Evolutionary conservation across 106 monocot genomes (phyloP).

Genomic region (Apostasia shenzhenica): DNA sequence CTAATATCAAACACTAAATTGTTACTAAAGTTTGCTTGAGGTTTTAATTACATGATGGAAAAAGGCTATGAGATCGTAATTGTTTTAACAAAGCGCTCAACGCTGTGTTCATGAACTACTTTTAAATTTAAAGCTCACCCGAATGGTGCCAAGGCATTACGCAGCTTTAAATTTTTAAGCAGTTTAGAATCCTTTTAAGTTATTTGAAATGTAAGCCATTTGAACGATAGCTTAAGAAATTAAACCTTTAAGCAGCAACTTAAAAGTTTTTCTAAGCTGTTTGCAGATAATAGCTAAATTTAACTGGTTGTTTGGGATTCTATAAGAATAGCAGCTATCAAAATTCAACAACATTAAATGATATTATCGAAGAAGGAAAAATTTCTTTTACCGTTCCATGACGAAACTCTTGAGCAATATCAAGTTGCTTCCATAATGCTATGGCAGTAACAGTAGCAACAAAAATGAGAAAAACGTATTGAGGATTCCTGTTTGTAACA

Average conservation of each 20-base stretch:
- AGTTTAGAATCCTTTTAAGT: too few relatives aligned
- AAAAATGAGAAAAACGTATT: conserved; percentile 47
- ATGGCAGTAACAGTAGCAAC: conserved; percentile 35
- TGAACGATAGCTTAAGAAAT: background rate
- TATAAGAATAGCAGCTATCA: background rate
- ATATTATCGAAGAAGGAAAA: background rate
- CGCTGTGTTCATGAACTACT: background rate
- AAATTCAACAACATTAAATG: background rate
- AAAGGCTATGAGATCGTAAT: background rate
- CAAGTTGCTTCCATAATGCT: conserved; percentile 50
- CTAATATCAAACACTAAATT: too few relatives aligned
- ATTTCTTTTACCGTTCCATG: conserved; percentile 49
- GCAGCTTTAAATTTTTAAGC: too few relatives aligned
- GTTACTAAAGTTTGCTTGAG: background rate
- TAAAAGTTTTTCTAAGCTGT: background rate
- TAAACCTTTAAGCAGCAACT: background rate
- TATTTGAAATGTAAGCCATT: background rate
- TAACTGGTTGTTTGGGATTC: background rate
- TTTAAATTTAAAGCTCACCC: too few relatives aligned
- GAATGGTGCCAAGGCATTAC: too few relatives aligned
- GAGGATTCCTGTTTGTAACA: conserved; percentile 47
- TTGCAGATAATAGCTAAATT: background rate
- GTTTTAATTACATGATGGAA: background rate
- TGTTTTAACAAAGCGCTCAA: background rate
- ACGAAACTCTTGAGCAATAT: conserved; percentile 44